Conservation (phyloP, 2,329 filamentous ascomycete genomes). For the Fusarium citri region DNA sequence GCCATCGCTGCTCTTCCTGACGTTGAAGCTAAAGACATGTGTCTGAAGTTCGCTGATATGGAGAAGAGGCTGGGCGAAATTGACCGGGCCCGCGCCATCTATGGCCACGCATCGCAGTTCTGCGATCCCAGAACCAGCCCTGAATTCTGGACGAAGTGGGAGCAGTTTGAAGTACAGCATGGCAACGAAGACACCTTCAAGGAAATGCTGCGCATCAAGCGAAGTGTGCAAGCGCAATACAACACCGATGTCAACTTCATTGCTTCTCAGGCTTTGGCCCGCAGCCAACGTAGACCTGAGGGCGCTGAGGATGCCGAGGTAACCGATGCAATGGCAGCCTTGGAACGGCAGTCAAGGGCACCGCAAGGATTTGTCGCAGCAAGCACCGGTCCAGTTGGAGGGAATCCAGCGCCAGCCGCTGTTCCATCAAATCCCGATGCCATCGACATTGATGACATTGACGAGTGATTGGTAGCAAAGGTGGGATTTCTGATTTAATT, state of each 20-base stretch:
- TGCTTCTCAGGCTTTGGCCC: slow-evolving; percentile 91
- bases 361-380: slow-evolving; percentile 93
- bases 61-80: slow-evolving; percentile 92
- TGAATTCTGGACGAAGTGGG: slow-evolving; percentile 96
- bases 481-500: slow-evolving; percentile 26
- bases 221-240: slow-evolving; percentile 96
- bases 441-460: slow-evolving; percentile 81
- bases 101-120: slow-evolving; percentile 96
- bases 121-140: slow-evolving; percentile 93
- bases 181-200: slow-evolving; percentile 99
- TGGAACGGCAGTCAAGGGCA: slow-evolving; percentile 89
- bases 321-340: slow-evolving; percentile 86
- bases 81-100: slow-evolving; percentile 93
- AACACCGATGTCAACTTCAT: slow-evolving; percentile 99
- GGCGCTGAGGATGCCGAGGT: slow-evolving; percentile 60
- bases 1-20: slow-evolving; percentile 95
- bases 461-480: slow-evolving; percentile 60
- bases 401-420: slow-evolving; percentile 50
- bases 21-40: slow-evolving; percentile 95
- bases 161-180: slow-evolving; percentile 95
- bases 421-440: slow-evolving; percentile 82
- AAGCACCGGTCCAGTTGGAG: slow-evolving; percentile 76
- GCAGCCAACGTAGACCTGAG: slow-evolving; percentile 74
- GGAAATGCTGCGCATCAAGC: slow-evolving; percentile 98
- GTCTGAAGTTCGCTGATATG: slow-evolving; percentile 98